Percentiles rank a stretch among this genome's conserved stretches.
phyloP scores from a whole-genome alignment of 2,329 filamentous ascomycete species.

The Xylariales sp. region DNA sequence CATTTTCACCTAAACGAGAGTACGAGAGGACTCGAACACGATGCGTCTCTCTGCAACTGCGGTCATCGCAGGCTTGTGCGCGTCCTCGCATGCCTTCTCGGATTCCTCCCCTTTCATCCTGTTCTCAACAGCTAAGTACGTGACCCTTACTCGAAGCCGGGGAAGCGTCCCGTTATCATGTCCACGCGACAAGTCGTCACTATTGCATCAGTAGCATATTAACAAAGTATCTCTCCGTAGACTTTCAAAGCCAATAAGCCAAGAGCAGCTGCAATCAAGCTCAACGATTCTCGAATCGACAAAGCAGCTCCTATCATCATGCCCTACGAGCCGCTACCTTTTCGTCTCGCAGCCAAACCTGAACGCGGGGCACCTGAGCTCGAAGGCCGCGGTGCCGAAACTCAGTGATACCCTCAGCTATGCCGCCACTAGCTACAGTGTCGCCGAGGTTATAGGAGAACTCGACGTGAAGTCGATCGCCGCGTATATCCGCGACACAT shows the following conservation, averaged over 20 bases:
- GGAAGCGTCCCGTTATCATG: slow-evolving; percentile 14
- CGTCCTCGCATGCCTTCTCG: slow-evolving; percentile 76
- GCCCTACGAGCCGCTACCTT: slow-evolving; percentile 81
- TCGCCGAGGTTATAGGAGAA: slow-evolving; percentile 69
- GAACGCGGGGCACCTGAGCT: slow-evolving; percentile 74
- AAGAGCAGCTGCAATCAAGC: slow-evolving; percentile 61
- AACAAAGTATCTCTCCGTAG: slow-evolving; percentile 35
- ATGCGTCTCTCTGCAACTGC: slow-evolving; percentile 68
- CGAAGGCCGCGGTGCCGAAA: slow-evolving; percentile 60
- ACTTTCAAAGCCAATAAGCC: slow-evolving; percentile 49
- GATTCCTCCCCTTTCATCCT: slow-evolving; percentile 91
- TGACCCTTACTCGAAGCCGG: slow-evolving; percentile 28
- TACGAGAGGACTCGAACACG: slow-evolving; percentile 37
- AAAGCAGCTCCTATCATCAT: slow-evolving; percentile 68
- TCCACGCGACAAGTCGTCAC: slow-evolving; percentile 5
- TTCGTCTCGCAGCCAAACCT: slow-evolving; percentile 82
- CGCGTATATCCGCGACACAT: slow-evolving; percentile 60
- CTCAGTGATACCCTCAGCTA: slow-evolving; percentile 57
- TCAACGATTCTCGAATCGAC: slow-evolving; percentile 57
- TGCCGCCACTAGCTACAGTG: slow-evolving; percentile 57
- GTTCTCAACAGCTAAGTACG: slow-evolving; percentile 86
- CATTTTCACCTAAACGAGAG: background rate
- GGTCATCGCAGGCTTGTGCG: slow-evolving; percentile 65
- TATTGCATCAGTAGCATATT: background rate
- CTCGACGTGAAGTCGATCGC: slow-evolving; percentile 56